phyloP scores from a whole-genome alignment of 768 basidiomycete genomes.

The Xerocomus potaroensis region DNA sequence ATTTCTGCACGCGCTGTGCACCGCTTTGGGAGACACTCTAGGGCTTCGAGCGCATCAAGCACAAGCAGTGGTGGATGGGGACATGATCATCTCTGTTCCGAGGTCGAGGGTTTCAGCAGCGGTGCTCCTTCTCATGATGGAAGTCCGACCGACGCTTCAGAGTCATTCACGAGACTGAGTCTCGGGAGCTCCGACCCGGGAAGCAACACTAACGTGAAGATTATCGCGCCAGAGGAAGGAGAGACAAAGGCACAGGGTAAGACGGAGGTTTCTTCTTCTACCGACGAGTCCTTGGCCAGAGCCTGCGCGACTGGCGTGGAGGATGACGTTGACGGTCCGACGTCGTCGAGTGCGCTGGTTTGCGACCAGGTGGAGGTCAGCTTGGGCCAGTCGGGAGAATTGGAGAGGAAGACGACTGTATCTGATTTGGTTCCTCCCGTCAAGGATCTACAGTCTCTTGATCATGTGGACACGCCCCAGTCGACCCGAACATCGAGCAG shows the following conservation, averaged over 20 bases:
- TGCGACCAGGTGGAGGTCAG: background rate
- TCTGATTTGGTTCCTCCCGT: background rate
- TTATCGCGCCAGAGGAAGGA: slow-evolving; percentile 30
- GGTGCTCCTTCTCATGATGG: slow-evolving; percentile 34
- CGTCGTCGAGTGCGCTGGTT: slow-evolving; percentile 2
- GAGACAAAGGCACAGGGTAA: slow-evolving; percentile 22
- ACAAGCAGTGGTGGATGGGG: slow-evolving; percentile 36
- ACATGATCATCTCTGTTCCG: slow-evolving; percentile 26
- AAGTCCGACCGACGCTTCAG: slow-evolving; percentile 17
- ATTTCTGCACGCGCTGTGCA: slow-evolving; percentile 40
- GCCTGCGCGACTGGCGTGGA: slow-evolving; percentile 13
- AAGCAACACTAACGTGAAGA: slow-evolving; percentile 39
- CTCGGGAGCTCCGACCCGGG: slow-evolving; percentile 33
- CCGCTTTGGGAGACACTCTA: slow-evolving; percentile 28
- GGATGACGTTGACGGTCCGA: background rate
- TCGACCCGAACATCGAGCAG: slow-evolving; percentile 13
- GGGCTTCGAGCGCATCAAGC: slow-evolving; percentile 26
- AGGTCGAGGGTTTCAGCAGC: slow-evolving; percentile 28
- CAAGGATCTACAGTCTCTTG: background rate
- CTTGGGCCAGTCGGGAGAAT: slow-evolving; percentile 1
- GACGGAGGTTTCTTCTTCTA: slow-evolving; percentile 17
- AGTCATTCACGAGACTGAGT: slow-evolving; percentile 25
- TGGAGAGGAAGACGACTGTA: background rate
- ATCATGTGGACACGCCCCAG: slow-evolving; percentile 3
- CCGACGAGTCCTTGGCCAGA: slow-evolving; percentile 20